Conservation (phyloP, 331 rosid genomes). For the Ulmus americana region DNA sequence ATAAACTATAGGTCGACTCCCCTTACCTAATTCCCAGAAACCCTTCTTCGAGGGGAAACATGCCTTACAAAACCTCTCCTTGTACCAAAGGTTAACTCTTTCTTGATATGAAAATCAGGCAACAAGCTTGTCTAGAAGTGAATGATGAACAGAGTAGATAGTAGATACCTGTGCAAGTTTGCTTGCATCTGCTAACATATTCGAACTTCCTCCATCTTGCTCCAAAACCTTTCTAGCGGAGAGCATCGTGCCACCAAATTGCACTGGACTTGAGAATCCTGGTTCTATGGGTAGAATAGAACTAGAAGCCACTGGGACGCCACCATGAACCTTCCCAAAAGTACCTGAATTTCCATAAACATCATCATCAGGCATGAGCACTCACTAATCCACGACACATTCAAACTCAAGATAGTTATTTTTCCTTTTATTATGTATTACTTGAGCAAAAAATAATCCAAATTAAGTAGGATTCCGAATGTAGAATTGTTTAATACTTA, state of each 20-base stretch:
- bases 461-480: neutral
- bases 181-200: conserved; percentile 45
- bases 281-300: conserved; percentile 47
- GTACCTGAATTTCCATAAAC: conserved; percentile 40
- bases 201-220: conserved; percentile 54
- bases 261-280: conserved; percentile 47
- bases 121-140: conserved; percentile 1
- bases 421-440: neutral
- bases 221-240: conserved; percentile 41
- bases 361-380: conserved; percentile 2
- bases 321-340: conserved; percentile 58
- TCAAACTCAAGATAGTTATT: neutral
- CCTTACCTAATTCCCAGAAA: too few species aligned
- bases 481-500: neutral
- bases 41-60: neutral
- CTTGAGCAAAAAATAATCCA: neutral
- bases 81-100: neutral
- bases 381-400: conserved; percentile 9
- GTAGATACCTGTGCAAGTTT: conserved; percentile 51
- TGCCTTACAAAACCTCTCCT: neutral
- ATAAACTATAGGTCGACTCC: too few species aligned
- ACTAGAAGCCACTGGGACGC: conserved; percentile 38
- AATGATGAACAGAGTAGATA: neutral
- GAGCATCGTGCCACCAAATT: conserved; percentile 37
- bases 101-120: neutral